A percentile compares a stretch with the other conserved stretches of the same genome.
These are phyloP conservation scores for Austroboletus novae-zelandiae DNA, from an alignment of 1,284 basidiomycete genomes.

Conservation along the genomic window DNA sequence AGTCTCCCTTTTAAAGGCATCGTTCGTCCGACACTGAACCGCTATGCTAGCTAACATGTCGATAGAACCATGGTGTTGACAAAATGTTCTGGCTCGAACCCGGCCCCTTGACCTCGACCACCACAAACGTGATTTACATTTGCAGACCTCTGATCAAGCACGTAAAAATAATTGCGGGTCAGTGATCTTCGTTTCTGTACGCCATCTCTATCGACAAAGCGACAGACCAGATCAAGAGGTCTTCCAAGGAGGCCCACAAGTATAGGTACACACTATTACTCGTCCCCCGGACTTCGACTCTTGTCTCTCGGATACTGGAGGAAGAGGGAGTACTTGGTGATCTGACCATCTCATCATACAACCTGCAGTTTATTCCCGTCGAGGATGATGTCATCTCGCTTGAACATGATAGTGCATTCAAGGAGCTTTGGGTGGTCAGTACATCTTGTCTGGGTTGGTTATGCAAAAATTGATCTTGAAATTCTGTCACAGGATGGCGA, in stretches of 20 bases:
- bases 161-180: conserved; percentile 90
- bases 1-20: conserved; percentile 86
- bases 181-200: conserved; percentile 18
- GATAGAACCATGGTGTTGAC: conserved; percentile 94
- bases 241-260: conserved; percentile 62
- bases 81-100: conserved; percentile 99
- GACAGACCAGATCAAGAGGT: conserved; percentile 85
- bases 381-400: conserved; percentile 89
- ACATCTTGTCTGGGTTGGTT: not conserved
- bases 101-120: conserved; percentile 79
- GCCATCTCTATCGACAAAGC: conserved; percentile 10
- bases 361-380: conserved; percentile 90
- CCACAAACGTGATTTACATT: conserved; percentile 91
- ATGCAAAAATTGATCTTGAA: conserved; percentile 1
- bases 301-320: conserved; percentile 81
- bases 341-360: conserved; percentile 81
- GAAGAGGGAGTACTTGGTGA: conserved; percentile 93
- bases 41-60: conserved; percentile 1
- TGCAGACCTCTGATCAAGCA: conserved; percentile 85
- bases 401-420: conserved; percentile 81
- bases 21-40: conserved; percentile 7
- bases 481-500: conserved; percentile 76
- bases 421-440: conserved; percentile 83
- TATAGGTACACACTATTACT: conserved; percentile 89
- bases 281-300: conserved; percentile 84